phyloP scores from a whole-genome alignment of 2,329 filamentous ascomycete genomes.

The Phyllosticta ampelicida region DNA sequence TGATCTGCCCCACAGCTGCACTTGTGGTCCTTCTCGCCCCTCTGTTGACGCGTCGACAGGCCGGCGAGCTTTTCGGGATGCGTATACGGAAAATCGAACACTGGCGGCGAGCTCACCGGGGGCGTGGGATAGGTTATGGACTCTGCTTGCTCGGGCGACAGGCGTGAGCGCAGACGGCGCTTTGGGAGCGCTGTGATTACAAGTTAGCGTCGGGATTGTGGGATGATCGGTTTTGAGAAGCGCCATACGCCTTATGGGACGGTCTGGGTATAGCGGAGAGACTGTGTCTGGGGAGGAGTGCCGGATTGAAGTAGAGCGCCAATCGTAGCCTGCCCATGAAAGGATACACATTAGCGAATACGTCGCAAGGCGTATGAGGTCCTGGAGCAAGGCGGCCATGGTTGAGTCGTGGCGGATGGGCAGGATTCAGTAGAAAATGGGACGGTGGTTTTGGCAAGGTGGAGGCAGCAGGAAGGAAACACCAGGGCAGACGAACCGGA shows the following conservation, averaged over 20 bases:
- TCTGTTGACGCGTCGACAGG: slow-evolving; percentile 28
- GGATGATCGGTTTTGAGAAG: slow-evolving; percentile 4
- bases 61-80: slow-evolving; percentile 21
- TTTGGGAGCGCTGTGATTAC: slow-evolving; percentile 59
- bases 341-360: slow-evolving; percentile 11
- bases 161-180: slow-evolving; percentile 72
- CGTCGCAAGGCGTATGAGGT: slow-evolving; percentile 11
- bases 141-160: slow-evolving; percentile 75
- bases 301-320: slow-evolving; percentile 26
- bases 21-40: slow-evolving; percentile 41
- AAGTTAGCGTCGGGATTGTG: slow-evolving; percentile 4
- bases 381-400: slow-evolving; percentile 20
- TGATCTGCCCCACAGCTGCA: slow-evolving; percentile 37
- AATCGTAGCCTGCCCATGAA: slow-evolving; percentile 28
- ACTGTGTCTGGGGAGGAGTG: slow-evolving; percentile 51
- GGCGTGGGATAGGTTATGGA: slow-evolving; percentile 73
- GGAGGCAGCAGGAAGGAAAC: slow-evolving; percentile 8
- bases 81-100: slow-evolving; percentile 60
- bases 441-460: slow-evolving; percentile 11
- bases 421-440: slow-evolving; percentile 7
- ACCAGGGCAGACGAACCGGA: slow-evolving; percentile 24
- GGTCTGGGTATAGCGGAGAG: slow-evolving; percentile 73
- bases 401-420: slow-evolving; percentile 18
- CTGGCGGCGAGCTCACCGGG: slow-evolving; percentile 56
- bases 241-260: slow-evolving; percentile 58